Evolutionary conservation across 179 eudicot species (phyloP).

Genomic region (Gypsophila paniculata): DNA sequence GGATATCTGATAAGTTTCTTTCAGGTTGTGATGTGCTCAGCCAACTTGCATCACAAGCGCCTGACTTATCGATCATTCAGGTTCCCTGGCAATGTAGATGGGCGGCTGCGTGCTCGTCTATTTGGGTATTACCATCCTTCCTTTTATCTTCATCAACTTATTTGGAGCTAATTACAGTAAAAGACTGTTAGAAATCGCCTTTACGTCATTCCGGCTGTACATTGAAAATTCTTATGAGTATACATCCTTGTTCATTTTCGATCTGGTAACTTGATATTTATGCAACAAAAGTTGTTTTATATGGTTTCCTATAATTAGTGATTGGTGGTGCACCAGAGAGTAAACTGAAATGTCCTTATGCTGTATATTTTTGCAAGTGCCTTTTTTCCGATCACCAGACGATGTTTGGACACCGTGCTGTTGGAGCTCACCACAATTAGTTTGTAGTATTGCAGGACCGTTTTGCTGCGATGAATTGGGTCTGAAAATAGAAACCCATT

Average conservation of each 20-base stretch:
- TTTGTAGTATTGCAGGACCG: background rate
- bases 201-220: background rate
- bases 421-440: background rate
- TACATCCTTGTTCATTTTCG: constrained; percentile 1
- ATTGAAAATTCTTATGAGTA: background rate
- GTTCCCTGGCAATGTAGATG: background rate
- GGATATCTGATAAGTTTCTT: background rate
- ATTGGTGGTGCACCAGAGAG: background rate
- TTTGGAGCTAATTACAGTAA: background rate
- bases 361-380: background rate
- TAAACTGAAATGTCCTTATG: background rate
- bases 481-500: no score
- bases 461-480: background rate
- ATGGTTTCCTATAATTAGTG: background rate
- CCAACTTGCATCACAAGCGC: background rate
- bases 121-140: background rate
- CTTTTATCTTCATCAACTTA: background rate
- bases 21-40: background rate
- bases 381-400: background rate
- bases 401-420: background rate
- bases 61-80: background rate
- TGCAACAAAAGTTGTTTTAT: background rate
- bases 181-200: background rate
- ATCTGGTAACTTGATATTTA: background rate
- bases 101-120: background rate